Evolutionary conservation across 768 basidiomycete genomes (phyloP).

Genomic region (Pisolithus orientalis): DNA sequence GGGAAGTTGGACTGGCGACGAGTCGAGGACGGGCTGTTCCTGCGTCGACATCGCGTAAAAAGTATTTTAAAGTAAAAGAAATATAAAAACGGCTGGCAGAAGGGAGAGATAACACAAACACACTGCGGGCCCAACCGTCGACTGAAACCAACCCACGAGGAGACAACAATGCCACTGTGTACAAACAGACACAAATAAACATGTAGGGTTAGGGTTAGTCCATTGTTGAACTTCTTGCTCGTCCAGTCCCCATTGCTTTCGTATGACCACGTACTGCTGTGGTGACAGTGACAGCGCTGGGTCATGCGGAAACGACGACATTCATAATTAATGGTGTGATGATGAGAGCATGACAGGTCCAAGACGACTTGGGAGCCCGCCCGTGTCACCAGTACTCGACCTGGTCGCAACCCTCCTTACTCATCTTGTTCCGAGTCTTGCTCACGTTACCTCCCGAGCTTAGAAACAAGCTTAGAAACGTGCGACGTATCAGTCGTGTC

Average conservation of each 20-base stretch:
- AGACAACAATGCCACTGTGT: not conserved
- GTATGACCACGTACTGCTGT: too few relatives aligned
- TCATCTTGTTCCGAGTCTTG: not conserved
- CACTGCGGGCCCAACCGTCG: too few relatives aligned
- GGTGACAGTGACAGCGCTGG: too few relatives aligned
- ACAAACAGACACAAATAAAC: not conserved
- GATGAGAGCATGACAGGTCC: too few relatives aligned
- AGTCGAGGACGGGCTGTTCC: conserved; percentile 24
- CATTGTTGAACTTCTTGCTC: too few relatives aligned
- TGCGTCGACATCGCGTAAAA: conserved; percentile 24
- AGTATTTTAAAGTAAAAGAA: too few relatives aligned
- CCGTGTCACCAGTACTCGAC: too few relatives aligned
- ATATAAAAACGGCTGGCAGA: not conserved
- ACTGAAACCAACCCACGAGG: not conserved
- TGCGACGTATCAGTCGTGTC: not conserved
- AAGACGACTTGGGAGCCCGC: too few relatives aligned
- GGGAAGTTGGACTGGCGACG: conserved; percentile 16
- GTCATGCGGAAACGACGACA: too few relatives aligned
- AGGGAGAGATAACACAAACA: not conserved
- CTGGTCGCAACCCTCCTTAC: too few relatives aligned
- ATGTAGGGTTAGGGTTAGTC: not conserved
- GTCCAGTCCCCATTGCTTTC: too few relatives aligned
- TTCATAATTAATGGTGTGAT: too few relatives aligned
- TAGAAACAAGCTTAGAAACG: not conserved
- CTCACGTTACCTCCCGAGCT: not conserved